Base-by-base conservation (phyloP, 2,329 filamentous ascomycete genomes). In the Pyrenophora tritici-repentis region DNA sequence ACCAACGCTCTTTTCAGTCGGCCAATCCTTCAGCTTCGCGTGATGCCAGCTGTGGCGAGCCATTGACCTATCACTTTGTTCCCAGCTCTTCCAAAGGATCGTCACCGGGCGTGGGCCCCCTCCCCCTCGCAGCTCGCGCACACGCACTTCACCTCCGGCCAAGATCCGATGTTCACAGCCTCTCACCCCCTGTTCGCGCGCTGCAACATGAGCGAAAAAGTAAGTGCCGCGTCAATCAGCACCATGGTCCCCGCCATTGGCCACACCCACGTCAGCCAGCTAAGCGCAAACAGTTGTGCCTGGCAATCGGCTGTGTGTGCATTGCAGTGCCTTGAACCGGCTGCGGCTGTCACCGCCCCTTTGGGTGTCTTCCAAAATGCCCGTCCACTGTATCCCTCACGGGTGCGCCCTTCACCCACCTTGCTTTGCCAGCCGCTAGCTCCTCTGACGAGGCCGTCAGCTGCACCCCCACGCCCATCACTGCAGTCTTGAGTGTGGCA, bases 381-480 rank as follows among this genome's bases (percentile, higher is more conserved):
- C 61, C 65, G 56, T 43, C 53, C 52, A 53, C 60, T 65, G 56
- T 42, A 53, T 61, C 59, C 59, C 60, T 63, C 58, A 56, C 42
- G 56, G 59, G 58, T 48, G n/a, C 24, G 58, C 56, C 58, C 40
- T 49, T 58, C 61, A 61, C 49, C 49, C 51, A 56, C 59, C 62
- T 67, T 64, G 63, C 62, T 67, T 67, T 61, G 63, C 59, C 65
- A 57, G 51, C 59, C 50, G 58, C 66, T 63, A 65, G 64, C 59
- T 61, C 63, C 59, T 58, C 57, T 66, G 55, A 65, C 61, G 52
- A 59, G 57, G 56, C 56, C 59, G 68, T 73, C 71, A 73, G 70
- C 71, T 72, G 70, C 55, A 73, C 71, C 70, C 71, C 71, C 71
- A 73, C 70, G 66, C 68, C 45, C 50, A 46, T 47, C 58, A 61